Percentiles rank a stretch among this genome's conserved stretches.
phyloP scores from a whole-genome alignment of 1,284 basidiomycete genomes.

The Xanthoconium separans region DNA sequence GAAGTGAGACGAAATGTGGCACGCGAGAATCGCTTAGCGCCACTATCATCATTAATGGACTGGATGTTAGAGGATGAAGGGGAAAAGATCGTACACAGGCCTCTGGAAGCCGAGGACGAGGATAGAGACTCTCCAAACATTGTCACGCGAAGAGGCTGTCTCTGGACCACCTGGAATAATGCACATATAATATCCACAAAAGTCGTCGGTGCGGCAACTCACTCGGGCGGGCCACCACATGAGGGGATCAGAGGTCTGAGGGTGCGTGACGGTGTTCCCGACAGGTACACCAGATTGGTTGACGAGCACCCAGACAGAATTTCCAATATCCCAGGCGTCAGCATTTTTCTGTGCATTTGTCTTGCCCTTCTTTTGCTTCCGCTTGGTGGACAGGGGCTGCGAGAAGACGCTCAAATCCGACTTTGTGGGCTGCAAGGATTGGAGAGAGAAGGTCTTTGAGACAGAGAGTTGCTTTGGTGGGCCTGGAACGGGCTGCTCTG shows the following conservation, averaged over 20 bases:
- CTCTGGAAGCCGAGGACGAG: constrained; percentile 23
- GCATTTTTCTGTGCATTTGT: constrained; percentile 4
- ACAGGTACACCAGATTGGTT: constrained; percentile 36
- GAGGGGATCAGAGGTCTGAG: constrained; percentile 22
- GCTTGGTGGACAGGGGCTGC: constrained; percentile 22
- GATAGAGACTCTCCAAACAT: constrained; percentile 32
- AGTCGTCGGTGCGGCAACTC: constrained; percentile 11
- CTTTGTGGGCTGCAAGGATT: constrained; percentile 4
- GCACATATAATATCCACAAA: constrained; percentile 9
- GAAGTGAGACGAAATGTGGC: constrained; percentile 28
- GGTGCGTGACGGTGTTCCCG: constrained; percentile 18
- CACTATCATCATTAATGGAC: constrained; percentile 21
- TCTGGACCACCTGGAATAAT: constrained; percentile 26
- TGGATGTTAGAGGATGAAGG: constrained; percentile 22
- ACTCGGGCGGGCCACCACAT: constrained; percentile 57
- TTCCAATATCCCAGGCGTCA: constrained; percentile 31
- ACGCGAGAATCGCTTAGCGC: constrained; percentile 26
- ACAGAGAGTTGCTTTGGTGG: constrained; percentile 3
- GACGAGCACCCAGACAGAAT: constrained; percentile 42
- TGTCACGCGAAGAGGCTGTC: constrained; percentile 29
- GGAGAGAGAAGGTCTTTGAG: constrained; percentile 17
- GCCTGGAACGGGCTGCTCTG: neutral
- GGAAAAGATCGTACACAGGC: constrained; percentile 27
- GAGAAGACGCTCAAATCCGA: constrained; percentile 15
- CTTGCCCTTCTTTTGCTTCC: constrained; percentile 21